These are phyloP conservation scores for Aegilops tauschii DNA, from an alignment of 176 grass and related monocot species.

Conservation along the genomic window DNA sequence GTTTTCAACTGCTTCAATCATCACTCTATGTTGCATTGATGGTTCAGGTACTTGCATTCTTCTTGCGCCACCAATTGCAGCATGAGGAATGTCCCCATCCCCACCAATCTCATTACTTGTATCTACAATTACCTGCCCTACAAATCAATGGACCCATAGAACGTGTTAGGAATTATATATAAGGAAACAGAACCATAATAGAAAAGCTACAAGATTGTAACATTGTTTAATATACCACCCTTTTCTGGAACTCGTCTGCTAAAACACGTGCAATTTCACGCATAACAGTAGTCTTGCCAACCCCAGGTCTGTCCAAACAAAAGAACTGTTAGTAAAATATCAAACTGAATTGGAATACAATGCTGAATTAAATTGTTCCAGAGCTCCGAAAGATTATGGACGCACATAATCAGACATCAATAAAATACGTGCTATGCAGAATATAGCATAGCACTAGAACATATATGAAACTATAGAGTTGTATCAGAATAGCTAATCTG, in stretches of 20 bases:
- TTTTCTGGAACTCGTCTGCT: slow-evolving; percentile 90
- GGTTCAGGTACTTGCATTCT: slow-evolving; percentile 99
- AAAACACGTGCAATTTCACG: slow-evolving; percentile 94
- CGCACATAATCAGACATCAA: not conserved
- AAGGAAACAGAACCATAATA: not conserved
- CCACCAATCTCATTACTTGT: slow-evolving; percentile 99
- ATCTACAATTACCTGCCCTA: slow-evolving; percentile 97
- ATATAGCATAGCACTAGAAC: not conserved
- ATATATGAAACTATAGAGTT: not conserved
- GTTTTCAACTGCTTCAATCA: slow-evolving; percentile 99
- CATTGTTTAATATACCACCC: slow-evolving; percentile 65
- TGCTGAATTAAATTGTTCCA: not conserved
- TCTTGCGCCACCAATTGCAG: slow-evolving; percentile 89
- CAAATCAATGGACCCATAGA: slow-evolving; percentile 48
- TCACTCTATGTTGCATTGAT: slow-evolving; percentile 90
- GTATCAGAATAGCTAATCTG: not conserved
- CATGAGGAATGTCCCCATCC: slow-evolving; percentile 91
- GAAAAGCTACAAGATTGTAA: slow-evolving; percentile 10
- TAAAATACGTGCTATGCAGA: not conserved
- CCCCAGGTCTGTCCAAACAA: slow-evolving; percentile 67
- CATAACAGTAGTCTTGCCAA: slow-evolving; percentile 98
- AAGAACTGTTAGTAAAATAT: not conserved
- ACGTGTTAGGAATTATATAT: slow-evolving; percentile 32
- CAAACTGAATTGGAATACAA: slow-evolving; percentile 6
- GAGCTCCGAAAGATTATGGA: not conserved